phyloP scores from a whole-genome alignment of 805 yeast species.

The Metschnikowia drakensbergensis region DNA sequence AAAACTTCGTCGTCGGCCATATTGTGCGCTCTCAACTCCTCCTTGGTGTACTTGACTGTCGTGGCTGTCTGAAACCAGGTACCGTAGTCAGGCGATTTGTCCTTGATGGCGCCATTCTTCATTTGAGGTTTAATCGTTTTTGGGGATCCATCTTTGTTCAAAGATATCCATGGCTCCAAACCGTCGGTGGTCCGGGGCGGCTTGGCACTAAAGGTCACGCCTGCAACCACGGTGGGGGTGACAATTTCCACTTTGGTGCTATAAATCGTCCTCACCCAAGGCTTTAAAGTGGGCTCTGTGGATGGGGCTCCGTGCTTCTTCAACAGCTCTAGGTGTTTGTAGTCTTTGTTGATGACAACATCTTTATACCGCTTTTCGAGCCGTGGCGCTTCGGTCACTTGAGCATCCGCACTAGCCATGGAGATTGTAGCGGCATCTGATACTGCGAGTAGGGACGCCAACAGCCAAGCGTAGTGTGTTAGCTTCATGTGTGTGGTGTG shows the following conservation, averaged over 20 bases:
- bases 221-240: constrained; percentile 59
- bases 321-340: constrained; percentile 24
- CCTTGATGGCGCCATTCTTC: constrained; percentile 66
- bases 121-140: constrained; percentile 73
- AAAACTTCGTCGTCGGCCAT: constrained; percentile 58
- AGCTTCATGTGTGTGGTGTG: neutral
- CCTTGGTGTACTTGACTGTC: constrained; percentile 53
- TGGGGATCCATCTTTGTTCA: constrained; percentile 74
- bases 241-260: constrained; percentile 54
- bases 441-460: neutral
- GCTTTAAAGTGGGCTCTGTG: constrained; percentile 35
- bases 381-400: constrained; percentile 10
- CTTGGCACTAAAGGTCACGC: constrained; percentile 60
- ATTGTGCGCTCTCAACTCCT: constrained; percentile 68
- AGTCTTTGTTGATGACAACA: constrained; percentile 29
- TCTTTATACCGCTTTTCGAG: constrained; percentile 30
- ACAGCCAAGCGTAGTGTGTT: neutral
- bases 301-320: constrained; percentile 18
- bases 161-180: constrained; percentile 75
- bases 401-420: constrained; percentile 14
- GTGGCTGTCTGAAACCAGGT: constrained; percentile 74
- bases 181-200: constrained; percentile 70
- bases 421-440: constrained; percentile 6
- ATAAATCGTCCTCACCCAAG: constrained; percentile 75
- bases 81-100: constrained; percentile 66